Base-by-base conservation (phyloP, 2,329 filamentous ascomycete species). In the Neonectria sp. region DNA sequence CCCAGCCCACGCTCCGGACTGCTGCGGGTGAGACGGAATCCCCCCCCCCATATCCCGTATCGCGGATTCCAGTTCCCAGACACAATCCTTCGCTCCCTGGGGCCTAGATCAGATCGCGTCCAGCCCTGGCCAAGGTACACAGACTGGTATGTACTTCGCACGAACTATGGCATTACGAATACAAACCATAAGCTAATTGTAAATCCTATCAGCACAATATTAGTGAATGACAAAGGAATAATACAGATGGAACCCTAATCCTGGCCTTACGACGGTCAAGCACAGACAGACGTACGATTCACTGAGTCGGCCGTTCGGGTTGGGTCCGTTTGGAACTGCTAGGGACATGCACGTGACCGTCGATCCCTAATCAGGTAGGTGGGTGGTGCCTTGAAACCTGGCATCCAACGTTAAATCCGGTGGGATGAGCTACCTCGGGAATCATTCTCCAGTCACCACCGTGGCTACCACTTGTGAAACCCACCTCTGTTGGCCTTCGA, bases 1-100 rank as follows among this genome's bases (percentile, higher is more conserved):
- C n/a, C 17, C 25, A 35, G 43, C 17, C 12, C 40, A 45, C 25
- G 45, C 53, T 55, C 55, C 27, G 49, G 35, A 37, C 15, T 46
- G 43, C 53, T 61, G 55, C 43, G 55, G 66, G 61, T 67, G 62
- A 68, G 68, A 63, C 66, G 27, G 49, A 60, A 35, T 60, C n/a
- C 35, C 25, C 21, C n/a, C n/a, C 21, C 53, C 35, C 7, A 21
- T 52, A 53, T 37, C 52, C 46, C 37, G 55, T 61, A 61, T 64
- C 43, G 55, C 21, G 43, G 62, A 65, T 60, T 58, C 51, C 52
- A 57, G 35, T 55, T 53, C 57, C 27, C 29, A 48, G 37, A 37
- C 35, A 31, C 51, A 52, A 49, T 33, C 51, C 48, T 48, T 55
- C 57, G 51, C 45, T 55, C 8, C 29, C 27, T 24, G n/a, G 37